Base-by-base conservation (phyloP, 495 filamentous ascomycete species). In the Pyrenula aspistea region DNA sequence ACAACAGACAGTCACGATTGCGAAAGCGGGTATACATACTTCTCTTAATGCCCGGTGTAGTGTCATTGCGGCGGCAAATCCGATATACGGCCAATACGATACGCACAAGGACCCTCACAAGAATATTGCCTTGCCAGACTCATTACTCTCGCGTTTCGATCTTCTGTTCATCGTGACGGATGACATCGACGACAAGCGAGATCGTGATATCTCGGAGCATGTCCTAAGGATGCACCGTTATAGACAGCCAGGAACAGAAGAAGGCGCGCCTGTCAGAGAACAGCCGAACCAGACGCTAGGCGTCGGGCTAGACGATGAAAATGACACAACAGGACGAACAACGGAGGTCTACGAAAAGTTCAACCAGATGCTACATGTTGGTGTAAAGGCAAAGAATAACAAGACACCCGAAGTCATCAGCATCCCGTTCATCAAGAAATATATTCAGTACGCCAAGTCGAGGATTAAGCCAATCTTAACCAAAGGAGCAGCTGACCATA, bases 371-470 rank as follows among this genome's bases (percentile, higher is more conserved):
- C 78, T 99, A 22, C 93, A 99, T 65, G 87, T 89, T 12, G 93
- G 93, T 57, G 89, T 99, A 54, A 85, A 90, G 23, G 86, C 86
- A 20, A 74, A 73, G 49, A 65, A 80, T 10, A 81, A 79, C 64
- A 87, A 89, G 70, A 84, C 86, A 58, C 78, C 85, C 36, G 91
- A 96, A 67, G 89, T 99, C n/a, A 76, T 97, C 56, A 93, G 88
- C 71, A 96, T 99, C 57, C 91, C 92, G 0, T 99, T 99, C 74
- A 91, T 99, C 72, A 97, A 97, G 77, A 99, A 99, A 71, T 99
- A 96, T 68, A 91, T 99, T 58, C 93, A 99, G 67, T 99, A 99
- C 68, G 91, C 94, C 61, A 97, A 97, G 72, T 85, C 83, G 24
- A 76, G 93, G 67, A 80, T 96, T 63, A 92, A 91, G 81, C 93